These are phyloP conservation scores for Heterobasidion parviporum DNA, from an alignment of 1,284 basidiomycete species.

Conservation along the genomic window DNA sequence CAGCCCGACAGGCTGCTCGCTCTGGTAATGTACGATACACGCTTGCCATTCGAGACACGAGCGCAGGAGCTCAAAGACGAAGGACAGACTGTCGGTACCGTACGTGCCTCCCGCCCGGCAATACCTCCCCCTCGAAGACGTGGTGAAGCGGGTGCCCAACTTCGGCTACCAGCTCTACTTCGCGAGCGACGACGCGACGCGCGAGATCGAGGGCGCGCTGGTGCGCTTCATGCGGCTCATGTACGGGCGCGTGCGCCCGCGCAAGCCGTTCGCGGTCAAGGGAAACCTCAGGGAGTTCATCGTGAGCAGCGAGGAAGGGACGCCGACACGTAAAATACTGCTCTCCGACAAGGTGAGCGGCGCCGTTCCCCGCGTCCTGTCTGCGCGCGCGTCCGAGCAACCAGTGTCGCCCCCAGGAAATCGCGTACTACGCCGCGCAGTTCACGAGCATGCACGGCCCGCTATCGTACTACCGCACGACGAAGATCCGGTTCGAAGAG, in stretches of 20 bases:
- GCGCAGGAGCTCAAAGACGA: background rate
- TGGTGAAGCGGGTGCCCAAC: conserved; percentile 42
- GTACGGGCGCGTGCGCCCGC: conserved; percentile 3
- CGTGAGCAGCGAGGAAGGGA: background rate
- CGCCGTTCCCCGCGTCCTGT: background rate
- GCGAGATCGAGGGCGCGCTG: conserved; percentile 39
- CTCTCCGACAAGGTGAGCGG: background rate
- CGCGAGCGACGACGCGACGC: conserved; percentile 36
- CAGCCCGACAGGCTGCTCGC: conserved; percentile 49
- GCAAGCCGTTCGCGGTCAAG: background rate
- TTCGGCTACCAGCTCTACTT: conserved; percentile 61
- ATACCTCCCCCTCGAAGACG: conserved; percentile 41
- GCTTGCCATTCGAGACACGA: background rate
- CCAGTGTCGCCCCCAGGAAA: conserved; percentile 32
- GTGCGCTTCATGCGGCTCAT: conserved; percentile 8
- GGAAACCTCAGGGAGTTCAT: conserved; percentile 6
- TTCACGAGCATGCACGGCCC: conserved; percentile 55
- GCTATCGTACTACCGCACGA: conserved; percentile 63
- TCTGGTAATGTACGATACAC: conserved; percentile 42
- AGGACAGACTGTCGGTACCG: conserved; percentile 48
- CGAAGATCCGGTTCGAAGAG: conserved; percentile 48
- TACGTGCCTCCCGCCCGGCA: conserved; percentile 44
- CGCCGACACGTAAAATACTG: background rate
- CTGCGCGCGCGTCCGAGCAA: background rate
- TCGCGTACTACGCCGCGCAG: conserved; percentile 37